phyloP scores from a whole-genome alignment of 352 stramenopile genomes.

The Globisporangium parvum region DNA sequence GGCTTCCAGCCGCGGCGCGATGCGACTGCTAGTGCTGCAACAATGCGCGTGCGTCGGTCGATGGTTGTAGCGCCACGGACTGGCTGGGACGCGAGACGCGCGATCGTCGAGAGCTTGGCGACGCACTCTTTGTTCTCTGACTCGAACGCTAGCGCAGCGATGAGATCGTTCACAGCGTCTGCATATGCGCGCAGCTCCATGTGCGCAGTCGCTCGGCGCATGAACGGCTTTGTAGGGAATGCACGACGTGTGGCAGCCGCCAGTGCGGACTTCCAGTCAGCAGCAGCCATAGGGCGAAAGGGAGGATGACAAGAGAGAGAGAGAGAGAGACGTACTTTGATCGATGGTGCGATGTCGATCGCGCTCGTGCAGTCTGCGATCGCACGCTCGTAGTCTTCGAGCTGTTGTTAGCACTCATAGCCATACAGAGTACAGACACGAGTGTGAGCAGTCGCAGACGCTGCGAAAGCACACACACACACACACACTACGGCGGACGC shows the following conservation, averaged over 20 bases:
- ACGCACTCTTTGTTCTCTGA: constrained; percentile 47
- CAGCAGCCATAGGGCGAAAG: neutral
- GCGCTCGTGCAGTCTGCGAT: constrained; percentile 43
- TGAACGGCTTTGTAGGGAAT: constrained; percentile 27
- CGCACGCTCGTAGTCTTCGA: constrained; percentile 30
- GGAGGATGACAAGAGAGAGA: neutral
- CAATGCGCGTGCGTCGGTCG: constrained; percentile 14
- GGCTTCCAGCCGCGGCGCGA: constrained; percentile 39
- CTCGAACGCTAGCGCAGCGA: constrained; percentile 36
- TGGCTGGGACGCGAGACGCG: neutral
- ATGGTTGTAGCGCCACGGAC: too few species aligned
- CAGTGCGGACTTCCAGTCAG: too few species aligned
- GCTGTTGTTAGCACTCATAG: constrained; percentile 19
- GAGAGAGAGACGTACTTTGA: constrained; percentile 37
- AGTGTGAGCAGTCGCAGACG: neutral
- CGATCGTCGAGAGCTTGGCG: constrained; percentile 28
- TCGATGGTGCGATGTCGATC: constrained; percentile 33
- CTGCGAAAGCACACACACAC: neutral
- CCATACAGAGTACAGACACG: neutral
- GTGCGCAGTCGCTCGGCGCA: constrained; percentile 46
- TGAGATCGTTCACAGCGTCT: constrained; percentile 36
- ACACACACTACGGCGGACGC: neutral
- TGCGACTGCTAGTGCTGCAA: constrained; percentile 26
- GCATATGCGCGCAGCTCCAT: constrained; percentile 21
- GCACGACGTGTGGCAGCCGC: neutral